phyloP scores from a whole-genome alignment of 345 rosid species.

The Salix suchowensis region DNA sequence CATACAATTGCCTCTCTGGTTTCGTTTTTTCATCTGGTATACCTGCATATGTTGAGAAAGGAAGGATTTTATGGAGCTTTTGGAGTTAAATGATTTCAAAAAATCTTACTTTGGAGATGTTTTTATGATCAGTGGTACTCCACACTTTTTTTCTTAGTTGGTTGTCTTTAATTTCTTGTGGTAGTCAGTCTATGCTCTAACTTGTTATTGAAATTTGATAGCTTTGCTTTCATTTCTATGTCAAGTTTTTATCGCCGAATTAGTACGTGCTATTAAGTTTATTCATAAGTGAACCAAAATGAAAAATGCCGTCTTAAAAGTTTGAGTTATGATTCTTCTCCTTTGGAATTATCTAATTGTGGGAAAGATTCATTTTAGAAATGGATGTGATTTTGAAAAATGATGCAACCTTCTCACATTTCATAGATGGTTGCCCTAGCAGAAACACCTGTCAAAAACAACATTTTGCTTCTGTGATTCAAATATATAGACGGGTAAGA shows the following conservation, averaged over 20 bases:
- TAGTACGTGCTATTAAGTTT: too few species aligned
- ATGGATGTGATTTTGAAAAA: too few species aligned
- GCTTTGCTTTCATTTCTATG: not conserved
- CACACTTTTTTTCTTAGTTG: not conserved
- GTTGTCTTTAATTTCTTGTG: not conserved
- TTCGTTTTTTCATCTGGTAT: not conserved
- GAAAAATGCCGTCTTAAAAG: too few species aligned
- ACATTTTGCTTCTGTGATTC: too few species aligned
- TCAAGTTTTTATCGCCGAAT: not conserved
- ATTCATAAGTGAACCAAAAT: too few species aligned
- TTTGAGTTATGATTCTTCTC: too few species aligned
- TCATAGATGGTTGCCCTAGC: too few species aligned
- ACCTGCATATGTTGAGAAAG: not conserved
- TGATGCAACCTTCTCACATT: too few species aligned
- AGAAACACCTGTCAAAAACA: too few species aligned
- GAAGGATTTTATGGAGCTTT: not conserved
- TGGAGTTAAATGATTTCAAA: not conserved
- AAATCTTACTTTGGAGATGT: not conserved
- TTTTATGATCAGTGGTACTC: not conserved
- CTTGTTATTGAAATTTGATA: not conserved
- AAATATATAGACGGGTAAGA: too few species aligned
- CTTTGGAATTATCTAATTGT: too few species aligned
- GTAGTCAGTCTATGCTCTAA: not conserved
- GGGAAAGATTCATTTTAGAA: too few species aligned
- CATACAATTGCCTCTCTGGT: not conserved